A percentile compares a stretch with the other conserved stretches of the same genome.
Evolutionary conservation across 176 grass and related monocot species (phyloP).

Genomic region (Triticum urartu): DNA sequence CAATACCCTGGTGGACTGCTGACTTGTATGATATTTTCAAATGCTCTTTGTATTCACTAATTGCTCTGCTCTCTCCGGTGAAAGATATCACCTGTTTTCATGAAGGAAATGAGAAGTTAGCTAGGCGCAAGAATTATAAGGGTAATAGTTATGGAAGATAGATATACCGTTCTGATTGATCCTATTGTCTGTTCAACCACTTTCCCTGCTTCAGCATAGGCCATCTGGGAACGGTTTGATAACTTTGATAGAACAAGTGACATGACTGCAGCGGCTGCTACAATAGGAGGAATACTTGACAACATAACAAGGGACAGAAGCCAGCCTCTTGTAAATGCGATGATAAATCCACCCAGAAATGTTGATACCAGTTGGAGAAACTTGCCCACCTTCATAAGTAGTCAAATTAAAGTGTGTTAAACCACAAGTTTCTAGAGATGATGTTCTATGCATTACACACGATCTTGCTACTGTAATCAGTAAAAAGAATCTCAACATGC

Average conservation of each 20-base stretch:
- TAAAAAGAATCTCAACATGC: not conserved
- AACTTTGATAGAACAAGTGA: slow-evolving; percentile 54
- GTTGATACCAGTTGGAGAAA: slow-evolving; percentile 61
- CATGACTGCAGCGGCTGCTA: slow-evolving; percentile 46
- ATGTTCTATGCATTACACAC: not conserved
- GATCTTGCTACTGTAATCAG: not conserved
- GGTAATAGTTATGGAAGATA: not conserved
- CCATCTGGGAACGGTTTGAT: slow-evolving; percentile 48
- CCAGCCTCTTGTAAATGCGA: slow-evolving; percentile 65
- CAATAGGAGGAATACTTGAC: slow-evolving; percentile 49
- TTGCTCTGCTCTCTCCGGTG: slow-evolving; percentile 65
- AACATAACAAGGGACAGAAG: slow-evolving; percentile 61
- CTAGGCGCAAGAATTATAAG: not conserved
- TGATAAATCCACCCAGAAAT: slow-evolving; percentile 59
- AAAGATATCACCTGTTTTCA: slow-evolving; percentile 68
- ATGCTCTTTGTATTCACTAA: slow-evolving; percentile 50
- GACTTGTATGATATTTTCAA: slow-evolving; percentile 50
- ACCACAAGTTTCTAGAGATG: not conserved
- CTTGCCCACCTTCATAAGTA: slow-evolving; percentile 52
- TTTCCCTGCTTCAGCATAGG: slow-evolving; percentile 72
- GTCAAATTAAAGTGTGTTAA: not conserved
- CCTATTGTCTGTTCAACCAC: slow-evolving; percentile 72
- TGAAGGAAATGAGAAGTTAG: not conserved
- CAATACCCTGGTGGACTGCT: slow-evolving; percentile 47
- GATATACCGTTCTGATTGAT: slow-evolving; percentile 61